Evolutionary conservation across 2,329 filamentous ascomycete species (phyloP), one percentile per base, ranked within the genome.

Genomic region (Calonectria multiphialidica): DNA sequence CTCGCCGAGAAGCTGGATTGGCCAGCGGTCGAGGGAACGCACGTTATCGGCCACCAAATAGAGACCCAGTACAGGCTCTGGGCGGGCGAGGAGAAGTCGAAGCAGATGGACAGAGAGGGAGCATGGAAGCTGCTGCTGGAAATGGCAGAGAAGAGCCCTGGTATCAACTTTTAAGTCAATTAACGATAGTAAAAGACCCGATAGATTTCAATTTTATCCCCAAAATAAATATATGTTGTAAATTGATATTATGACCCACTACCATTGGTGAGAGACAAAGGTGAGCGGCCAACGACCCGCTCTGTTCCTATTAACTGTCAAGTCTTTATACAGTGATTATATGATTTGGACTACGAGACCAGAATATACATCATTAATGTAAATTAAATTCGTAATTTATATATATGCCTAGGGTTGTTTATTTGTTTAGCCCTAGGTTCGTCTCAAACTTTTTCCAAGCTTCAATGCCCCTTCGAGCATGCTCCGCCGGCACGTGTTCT

Each of bases 41-140:
- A 82, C 42, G 79, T 87, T 10, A 86, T 86, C 70, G 84, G 82
- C 1, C 81, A 84, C 73, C 84, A 87, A 76, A 81, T 85, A 30
- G 77, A 83, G 44, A 79, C 82, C 63, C 84, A 86, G 73, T 87
- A 82, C 84, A 67, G 49, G 33, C 25, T 74, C 4, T 74, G 72
- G 72, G 79, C 79, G 40, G 82, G 81, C 4, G 78, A 80, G 28
- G 80, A 80, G 65, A 73, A 50, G 37, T 74, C 69, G 18, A 75
- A 76, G 66, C 66, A 69, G 16, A 64, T 73, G 53, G 72, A 73
- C 4, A 72, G 21, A 21, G 61, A 62, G n/a, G 71, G 72, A 1
- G 72, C 69, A 21, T 72, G 72, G 72, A 73, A 47, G 37, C 18
- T 64, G 3, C 30, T 73, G 7, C 16, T 69, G 7, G 42, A 73